Conservation (phyloP, 2,329 filamentous ascomycete species). For the Zymoseptoria ardabiliae region DNA sequence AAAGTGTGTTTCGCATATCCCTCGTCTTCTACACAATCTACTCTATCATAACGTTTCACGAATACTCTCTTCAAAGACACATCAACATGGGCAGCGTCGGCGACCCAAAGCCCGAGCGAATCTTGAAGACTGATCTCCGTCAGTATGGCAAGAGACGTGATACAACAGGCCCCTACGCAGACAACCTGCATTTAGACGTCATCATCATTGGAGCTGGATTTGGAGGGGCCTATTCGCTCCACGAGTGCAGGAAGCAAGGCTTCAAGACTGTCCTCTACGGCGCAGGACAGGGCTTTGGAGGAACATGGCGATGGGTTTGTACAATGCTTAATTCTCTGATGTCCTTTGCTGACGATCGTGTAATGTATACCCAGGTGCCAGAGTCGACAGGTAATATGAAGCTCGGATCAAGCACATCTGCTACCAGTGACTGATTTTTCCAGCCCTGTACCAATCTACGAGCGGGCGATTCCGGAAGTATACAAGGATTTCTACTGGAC, state of each 20-base stretch:
- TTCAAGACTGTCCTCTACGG: constrained; percentile 27
- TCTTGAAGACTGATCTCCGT: constrained; percentile 21
- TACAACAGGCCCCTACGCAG: constrained; percentile 21
- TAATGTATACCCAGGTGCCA: constrained; percentile 34
- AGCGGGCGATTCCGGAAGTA: constrained; percentile 36
- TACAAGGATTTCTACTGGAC: constrained; percentile 51
- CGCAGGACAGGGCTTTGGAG: constrained; percentile 27
- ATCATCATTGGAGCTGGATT: constrained; percentile 37
- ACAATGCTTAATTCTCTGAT: neutral
- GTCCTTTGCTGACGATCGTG: neutral
- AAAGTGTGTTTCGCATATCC: neutral
- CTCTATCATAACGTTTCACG: neutral
- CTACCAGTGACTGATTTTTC: too few species aligned
- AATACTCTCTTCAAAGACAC: neutral
- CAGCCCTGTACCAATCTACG: constrained; percentile 27
- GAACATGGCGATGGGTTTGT: constrained; percentile 28
- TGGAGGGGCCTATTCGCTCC: constrained; percentile 36
- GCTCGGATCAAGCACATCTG: too few species aligned
- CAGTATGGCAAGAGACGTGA: constrained; percentile 18
- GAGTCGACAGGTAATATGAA: constrained; percentile 31
- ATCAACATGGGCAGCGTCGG: constrained; percentile 16
- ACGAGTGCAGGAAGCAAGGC: constrained; percentile 33
- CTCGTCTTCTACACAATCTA: neutral
- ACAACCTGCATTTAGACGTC: constrained; percentile 26
- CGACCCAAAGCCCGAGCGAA: constrained; percentile 17